Evolutionary conservation across 2,329 filamentous ascomycete species (phyloP).

Genomic region (Stagonosporopsis cucurbitacearum): DNA sequence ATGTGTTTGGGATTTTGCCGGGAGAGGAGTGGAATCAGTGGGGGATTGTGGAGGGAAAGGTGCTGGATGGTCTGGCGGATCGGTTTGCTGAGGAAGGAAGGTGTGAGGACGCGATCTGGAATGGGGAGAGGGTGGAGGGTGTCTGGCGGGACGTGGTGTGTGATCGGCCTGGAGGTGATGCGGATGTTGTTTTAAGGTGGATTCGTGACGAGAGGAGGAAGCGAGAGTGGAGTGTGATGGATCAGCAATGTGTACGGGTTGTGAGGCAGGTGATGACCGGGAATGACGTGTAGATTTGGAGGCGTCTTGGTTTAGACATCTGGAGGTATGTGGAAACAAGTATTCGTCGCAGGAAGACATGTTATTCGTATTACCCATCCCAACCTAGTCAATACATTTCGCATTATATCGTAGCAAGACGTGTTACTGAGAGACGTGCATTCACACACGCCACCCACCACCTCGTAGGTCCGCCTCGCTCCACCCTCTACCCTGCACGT

Average conservation of each 20-base stretch:
- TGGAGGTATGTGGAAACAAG: not conserved
- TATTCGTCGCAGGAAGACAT: not conserved
- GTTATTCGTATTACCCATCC: slow-evolving; percentile 9
- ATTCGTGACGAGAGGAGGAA: not conserved
- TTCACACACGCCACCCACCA: slow-evolving; percentile 19
- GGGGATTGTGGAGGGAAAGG: not conserved
- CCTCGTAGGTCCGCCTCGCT: slow-evolving; percentile 26
- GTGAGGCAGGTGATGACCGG: not conserved
- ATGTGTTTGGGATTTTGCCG: not conserved
- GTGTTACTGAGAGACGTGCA: not conserved
- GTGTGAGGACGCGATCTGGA: not conserved
- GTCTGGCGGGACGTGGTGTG: not conserved
- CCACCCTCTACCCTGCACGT: slow-evolving; percentile 25
- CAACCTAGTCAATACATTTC: not conserved
- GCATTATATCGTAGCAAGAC: not conserved
- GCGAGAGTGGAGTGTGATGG: not conserved
- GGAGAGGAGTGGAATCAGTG: not conserved
- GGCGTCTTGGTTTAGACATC: not conserved
- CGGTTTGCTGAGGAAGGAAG: not conserved
- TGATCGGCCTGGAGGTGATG: not conserved
- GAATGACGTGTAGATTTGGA: not conserved
- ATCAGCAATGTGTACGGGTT: not conserved
- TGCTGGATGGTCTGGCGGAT: not conserved
- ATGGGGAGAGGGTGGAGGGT: not conserved
- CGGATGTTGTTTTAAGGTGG: not conserved